Percentiles rank a stretch among this genome's conserved stretches.
phyloP scores from a whole-genome alignment of 345 rosid species.

The Citrus sinensis region DNA sequence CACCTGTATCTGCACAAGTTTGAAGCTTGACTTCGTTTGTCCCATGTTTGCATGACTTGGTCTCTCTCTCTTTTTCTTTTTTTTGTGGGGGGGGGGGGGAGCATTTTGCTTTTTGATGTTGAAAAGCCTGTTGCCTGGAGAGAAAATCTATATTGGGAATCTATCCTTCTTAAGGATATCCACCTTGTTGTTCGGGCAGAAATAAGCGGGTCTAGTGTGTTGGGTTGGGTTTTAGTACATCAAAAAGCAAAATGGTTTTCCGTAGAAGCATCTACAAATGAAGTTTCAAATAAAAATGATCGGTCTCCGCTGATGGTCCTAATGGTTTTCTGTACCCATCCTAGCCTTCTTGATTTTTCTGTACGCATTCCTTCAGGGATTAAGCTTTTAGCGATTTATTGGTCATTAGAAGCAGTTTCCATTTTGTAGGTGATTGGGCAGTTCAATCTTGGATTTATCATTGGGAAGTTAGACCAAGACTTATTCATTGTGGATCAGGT shows the following conservation, averaged over 20 bases:
- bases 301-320: background rate
- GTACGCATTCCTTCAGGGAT: background rate
- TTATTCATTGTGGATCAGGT: constrained; percentile 98
- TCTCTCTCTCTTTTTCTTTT: background rate
- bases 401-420: constrained; percentile 5
- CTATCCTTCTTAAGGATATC: constrained; percentile 5
- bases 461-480: constrained; percentile 87
- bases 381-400: background rate
- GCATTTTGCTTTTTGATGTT: background rate
- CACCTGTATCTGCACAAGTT: background rate
- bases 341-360: constrained; percentile 1
- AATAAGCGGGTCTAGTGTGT: background rate
- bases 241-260: background rate
- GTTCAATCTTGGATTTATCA: constrained; percentile 95
- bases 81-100: background rate
- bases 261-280: background rate
- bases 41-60: background rate
- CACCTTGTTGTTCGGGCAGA: constrained; percentile 7
- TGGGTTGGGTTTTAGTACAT: background rate
- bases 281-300: background rate
- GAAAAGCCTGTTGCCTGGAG: background rate
- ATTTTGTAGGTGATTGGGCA: constrained; percentile 81
- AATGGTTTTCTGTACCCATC: background rate
- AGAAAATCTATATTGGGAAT: background rate
- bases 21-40: background rate